A percentile compares a stretch with the other conserved stretches of the same genome.
These are phyloP conservation scores for Nothomitra cinnamomea DNA, from an alignment of 2,329 filamentous ascomycete genomes.

Conservation along the genomic window DNA sequence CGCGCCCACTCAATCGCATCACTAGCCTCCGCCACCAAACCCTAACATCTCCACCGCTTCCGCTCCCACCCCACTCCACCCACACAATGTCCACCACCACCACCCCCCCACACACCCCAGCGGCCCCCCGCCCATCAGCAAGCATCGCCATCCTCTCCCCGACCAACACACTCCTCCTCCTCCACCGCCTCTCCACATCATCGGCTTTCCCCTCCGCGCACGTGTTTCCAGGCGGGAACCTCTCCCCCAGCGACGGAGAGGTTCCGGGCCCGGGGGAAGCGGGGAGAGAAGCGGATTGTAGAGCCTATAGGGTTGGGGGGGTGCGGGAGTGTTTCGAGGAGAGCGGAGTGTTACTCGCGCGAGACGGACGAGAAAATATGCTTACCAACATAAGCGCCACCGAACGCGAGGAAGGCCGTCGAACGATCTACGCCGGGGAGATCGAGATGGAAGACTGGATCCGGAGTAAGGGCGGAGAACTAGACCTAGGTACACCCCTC, in stretches of 20 bases:
- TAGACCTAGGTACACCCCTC: slow-evolving; percentile 43
- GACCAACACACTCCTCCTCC: slow-evolving; percentile 69
- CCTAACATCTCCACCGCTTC: background rate
- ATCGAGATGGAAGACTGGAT: slow-evolving; percentile 53
- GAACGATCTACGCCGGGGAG: slow-evolving; percentile 48
- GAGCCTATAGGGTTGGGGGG: slow-evolving; percentile 63
- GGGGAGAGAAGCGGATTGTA: slow-evolving; percentile 50
- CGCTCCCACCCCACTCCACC: no score
- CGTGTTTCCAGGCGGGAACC: slow-evolving; percentile 85
- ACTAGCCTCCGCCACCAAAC: background rate
- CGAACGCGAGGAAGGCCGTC: slow-evolving; percentile 49
- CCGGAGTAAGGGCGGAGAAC: slow-evolving; percentile 34
- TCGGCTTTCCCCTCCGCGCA: slow-evolving; percentile 79
- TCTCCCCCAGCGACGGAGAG: slow-evolving; percentile 61
- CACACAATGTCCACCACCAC: no score
- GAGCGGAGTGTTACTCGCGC: slow-evolving; percentile 69
- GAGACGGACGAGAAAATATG: no score
- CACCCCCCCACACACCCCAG: no score
- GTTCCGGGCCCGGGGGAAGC: slow-evolving; percentile 32
- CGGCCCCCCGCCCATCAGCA: slow-evolving; percentile 2
- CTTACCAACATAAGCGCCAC: no score
- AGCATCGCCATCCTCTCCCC: slow-evolving; percentile 78
- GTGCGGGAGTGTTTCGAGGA: slow-evolving; percentile 92
- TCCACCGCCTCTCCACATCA: slow-evolving; percentile 71
- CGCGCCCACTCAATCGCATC: no score